Evolutionary conservation across 2,329 filamentous ascomycete species (phyloP).

Genomic region (Herpotrichia juniperi): DNA sequence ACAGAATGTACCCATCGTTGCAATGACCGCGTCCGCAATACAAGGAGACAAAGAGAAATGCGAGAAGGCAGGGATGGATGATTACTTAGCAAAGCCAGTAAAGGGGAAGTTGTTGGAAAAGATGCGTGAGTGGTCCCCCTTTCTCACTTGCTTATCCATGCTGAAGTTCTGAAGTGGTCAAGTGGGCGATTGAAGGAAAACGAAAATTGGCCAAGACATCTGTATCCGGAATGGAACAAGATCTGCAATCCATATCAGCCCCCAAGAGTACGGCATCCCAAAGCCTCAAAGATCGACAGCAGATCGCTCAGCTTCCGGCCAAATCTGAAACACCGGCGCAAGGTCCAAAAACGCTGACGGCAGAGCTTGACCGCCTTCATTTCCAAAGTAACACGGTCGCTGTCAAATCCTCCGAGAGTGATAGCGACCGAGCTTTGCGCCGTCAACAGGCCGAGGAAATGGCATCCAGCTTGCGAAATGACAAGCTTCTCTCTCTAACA

Average conservation of each 20-base stretch:
- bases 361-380: constrained; percentile 45
- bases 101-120: constrained; percentile 71
- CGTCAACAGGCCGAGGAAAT: constrained; percentile 61
- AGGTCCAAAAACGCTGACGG: constrained; percentile 30
- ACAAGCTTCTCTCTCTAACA: constrained; percentile 59
- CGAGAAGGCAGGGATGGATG: constrained; percentile 74
- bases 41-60: constrained; percentile 79
- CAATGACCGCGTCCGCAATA: constrained; percentile 82
- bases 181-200: constrained; percentile 64
- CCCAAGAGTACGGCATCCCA: constrained; percentile 21
- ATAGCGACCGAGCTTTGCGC: constrained; percentile 53
- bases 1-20: constrained; percentile 73
- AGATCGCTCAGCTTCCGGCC: constrained; percentile 29
- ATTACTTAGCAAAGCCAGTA: constrained; percentile 60
- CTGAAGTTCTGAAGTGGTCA: too few species aligned
- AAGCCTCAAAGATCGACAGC: constrained; percentile 31
- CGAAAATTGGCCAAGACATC: constrained; percentile 38
- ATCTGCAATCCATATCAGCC: constrained; percentile 29
- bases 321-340: constrained; percentile 44
- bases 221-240: constrained; percentile 28
- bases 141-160: too few species aligned
- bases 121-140: too few species aligned
- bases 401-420: constrained; percentile 48
- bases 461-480: constrained; percentile 59
- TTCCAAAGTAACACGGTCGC: constrained; percentile 47